Conservation (phyloP, 139 green algal species). For the Coccomyxa sp. region DNA sequence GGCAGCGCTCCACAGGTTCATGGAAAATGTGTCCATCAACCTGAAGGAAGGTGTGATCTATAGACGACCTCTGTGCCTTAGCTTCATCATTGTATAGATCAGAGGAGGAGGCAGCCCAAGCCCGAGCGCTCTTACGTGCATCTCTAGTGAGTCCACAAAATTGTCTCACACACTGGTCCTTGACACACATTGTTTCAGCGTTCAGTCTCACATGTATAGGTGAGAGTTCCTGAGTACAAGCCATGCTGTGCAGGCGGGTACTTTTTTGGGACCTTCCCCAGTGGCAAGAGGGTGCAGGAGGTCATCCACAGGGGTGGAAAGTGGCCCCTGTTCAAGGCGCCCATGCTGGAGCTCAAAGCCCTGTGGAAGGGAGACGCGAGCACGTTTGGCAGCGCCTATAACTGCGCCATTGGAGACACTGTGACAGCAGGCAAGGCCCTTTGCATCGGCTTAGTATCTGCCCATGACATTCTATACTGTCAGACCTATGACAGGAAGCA, state of each 20-base stretch:
- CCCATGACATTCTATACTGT: neutral
- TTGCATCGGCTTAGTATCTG: no score
- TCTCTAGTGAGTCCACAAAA: no score
- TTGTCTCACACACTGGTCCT: no score
- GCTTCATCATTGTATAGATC: neutral
- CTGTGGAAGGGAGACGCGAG: slow-evolving; percentile 43
- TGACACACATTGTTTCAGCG: neutral
- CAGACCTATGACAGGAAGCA: neutral
- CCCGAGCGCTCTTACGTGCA: neutral
- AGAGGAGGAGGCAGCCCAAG: no score
- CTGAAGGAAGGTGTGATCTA: slow-evolving; percentile 59
- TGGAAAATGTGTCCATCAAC: slow-evolving; percentile 79
- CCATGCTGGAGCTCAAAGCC: slow-evolving; percentile 61
- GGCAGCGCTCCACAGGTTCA: slow-evolving; percentile 56
- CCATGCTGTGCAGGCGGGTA: slow-evolving; percentile 60
- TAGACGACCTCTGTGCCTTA: neutral
- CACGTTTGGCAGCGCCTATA: slow-evolving; percentile 67
- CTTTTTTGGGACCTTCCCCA: slow-evolving; percentile 80
- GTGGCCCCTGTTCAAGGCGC: slow-evolving; percentile 16
- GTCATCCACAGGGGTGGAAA: neutral
- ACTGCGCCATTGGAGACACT: slow-evolving; percentile 73
- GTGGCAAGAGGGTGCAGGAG: slow-evolving; percentile 55
- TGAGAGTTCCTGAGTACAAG: neutral
- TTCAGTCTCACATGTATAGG: neutral
- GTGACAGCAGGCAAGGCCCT: slow-evolving; percentile 52